These are phyloP conservation scores for Decorospora gaudefroyi DNA, from an alignment of 2,329 filamentous ascomycete genomes.

Conservation along the genomic window DNA sequence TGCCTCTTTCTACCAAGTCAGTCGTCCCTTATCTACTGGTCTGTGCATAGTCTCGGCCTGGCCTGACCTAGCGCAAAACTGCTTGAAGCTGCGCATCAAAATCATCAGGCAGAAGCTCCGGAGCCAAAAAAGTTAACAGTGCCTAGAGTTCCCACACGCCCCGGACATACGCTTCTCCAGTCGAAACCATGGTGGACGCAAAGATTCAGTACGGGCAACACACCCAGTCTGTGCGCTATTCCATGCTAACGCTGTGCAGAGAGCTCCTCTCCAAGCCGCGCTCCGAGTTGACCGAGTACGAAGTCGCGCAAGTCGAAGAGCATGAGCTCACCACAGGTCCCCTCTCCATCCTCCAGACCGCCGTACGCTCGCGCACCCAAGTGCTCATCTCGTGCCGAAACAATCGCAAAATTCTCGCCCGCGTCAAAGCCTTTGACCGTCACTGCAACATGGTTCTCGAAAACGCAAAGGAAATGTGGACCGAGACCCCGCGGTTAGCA, in stretches of 20 bases:
- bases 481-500: constrained; percentile 81
- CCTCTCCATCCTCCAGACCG: constrained; percentile 93
- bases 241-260: constrained; percentile 56
- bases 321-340: constrained; percentile 80
- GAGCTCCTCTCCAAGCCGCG: constrained; percentile 88
- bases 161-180: constrained; percentile 1
- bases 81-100: constrained; percentile 16
- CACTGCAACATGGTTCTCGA: constrained; percentile 99
- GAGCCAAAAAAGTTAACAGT: constrained; percentile 19
- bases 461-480: constrained; percentile 99
- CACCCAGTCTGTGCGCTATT: not conserved
- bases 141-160: not conserved
- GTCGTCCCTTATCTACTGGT: constrained; percentile 20
- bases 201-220: constrained; percentile 50
- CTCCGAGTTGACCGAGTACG: constrained; percentile 90
- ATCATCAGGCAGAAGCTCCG: constrained; percentile 28
- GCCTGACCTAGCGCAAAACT: constrained; percentile 17
- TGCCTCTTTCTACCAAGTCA: constrained; percentile 27
- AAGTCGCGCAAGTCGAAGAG: constrained; percentile 79
- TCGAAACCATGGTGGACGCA: constrained; percentile 43
- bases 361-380: constrained; percentile 90
- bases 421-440: constrained; percentile 97
- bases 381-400: constrained; percentile 97
- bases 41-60: constrained; percentile 28
- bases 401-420: constrained; percentile 95